A percentile compares a stretch with the other conserved stretches of the same genome.
Evolutionary conservation across 805 yeast genomes (phyloP).

Genomic region (Candida montana): DNA sequence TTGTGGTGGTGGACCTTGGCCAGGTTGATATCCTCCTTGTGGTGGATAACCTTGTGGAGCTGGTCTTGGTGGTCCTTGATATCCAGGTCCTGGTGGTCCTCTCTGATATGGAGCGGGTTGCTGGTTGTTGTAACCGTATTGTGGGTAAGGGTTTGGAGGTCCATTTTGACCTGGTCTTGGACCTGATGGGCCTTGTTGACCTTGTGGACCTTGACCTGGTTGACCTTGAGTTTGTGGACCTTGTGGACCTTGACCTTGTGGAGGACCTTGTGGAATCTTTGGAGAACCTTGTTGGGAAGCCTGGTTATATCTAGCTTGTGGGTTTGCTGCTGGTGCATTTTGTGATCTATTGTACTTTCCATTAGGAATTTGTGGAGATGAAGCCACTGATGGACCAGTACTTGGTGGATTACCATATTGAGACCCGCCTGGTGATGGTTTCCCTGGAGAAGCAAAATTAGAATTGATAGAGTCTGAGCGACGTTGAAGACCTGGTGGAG

Average conservation of each 20-base stretch:
- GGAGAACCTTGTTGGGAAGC: slow-evolving; percentile 3
- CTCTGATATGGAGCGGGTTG: not conserved
- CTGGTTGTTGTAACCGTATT: not conserved
- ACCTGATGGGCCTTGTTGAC: not conserved
- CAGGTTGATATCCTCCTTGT: slow-evolving; percentile 3
- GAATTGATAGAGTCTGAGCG: not conserved
- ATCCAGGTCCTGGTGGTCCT: not conserved
- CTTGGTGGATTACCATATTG: not conserved
- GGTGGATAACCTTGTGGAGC: slow-evolving; percentile 3
- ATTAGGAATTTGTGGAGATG: not conserved
- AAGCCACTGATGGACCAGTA: not conserved
- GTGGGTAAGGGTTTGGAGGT: not conserved
- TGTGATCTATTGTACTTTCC: not conserved
- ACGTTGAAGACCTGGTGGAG: slow-evolving; percentile 1
- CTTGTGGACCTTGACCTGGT: not conserved
- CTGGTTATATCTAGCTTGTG: not conserved
- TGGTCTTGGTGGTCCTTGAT: not conserved
- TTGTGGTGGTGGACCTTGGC: not conserved
- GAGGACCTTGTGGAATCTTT: slow-evolving; percentile 3
- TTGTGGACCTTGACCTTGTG: too few species aligned
- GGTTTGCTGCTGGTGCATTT: not conserved
- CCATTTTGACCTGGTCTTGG: not conserved
- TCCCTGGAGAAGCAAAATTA: not conserved
- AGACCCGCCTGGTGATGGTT: not conserved
- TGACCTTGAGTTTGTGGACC: too few species aligned